Base-by-base conservation (phyloP, 1,284 basidiomycete genomes). In the Rhodotorula sp. region DNA sequence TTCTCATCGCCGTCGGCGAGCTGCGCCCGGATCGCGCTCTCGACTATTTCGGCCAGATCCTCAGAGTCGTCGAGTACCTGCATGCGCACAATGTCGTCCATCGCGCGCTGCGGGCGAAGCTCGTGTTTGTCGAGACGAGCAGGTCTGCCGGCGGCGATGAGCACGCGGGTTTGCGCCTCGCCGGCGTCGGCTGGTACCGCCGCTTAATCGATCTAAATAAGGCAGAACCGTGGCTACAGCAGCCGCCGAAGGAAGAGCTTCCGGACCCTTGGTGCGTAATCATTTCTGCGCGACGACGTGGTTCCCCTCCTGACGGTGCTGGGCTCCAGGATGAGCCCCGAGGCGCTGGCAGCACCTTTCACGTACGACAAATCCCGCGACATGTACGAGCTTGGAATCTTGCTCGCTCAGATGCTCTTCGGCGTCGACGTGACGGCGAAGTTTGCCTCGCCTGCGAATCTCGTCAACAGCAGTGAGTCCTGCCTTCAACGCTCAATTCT, bases 321-420 rank as follows among this genome's bases (percentile, higher is more conserved):
- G 4, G 29, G 4, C 46, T 14, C 17, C 54, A 74, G 72, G 74
- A 69, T 60, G 12, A 72, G 66, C 15, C 76, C 77, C 0, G 72
- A 72, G 22, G 72, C 72, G 2, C 56, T 73, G 33, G 49, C 64
- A 1, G 75, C 75, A 12, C 75, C 76, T 5, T 76, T 78, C 60
- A 71, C 67, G 7, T 73, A 77, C 60, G 73, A 76, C 37, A 61
- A 67, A 29, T 20, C 70, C 17, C 73, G 74, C 12, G 77, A 78
- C 49, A 72, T 77, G 66, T 78, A 42, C 53, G 77, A 78, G 62
- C 68, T 76, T n/a, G 77, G 76, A 12, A 59, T 78, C 30, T 37
- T 77, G 22, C 62, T 76, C 26, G 75, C 73, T 0, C 77, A 78
- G 42, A 69, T 76, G 68, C 33, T 77, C 3, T 78, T 73, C 61